phyloP scores from a whole-genome alignment of 441 rosid species.

The Biscutella laevigata region DNA sequence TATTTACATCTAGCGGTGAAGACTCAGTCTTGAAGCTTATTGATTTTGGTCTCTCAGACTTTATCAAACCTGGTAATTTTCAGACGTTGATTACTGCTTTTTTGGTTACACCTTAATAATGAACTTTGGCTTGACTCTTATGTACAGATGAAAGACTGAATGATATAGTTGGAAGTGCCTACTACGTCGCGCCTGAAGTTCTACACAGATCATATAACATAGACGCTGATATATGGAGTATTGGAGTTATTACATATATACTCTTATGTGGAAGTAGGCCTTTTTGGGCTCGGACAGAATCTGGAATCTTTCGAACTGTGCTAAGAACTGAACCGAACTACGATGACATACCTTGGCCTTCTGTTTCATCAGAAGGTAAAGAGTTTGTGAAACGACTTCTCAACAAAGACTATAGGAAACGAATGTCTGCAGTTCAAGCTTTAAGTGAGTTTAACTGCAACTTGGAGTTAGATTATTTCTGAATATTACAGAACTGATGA shows the following conservation, averaged over 20 bases:
- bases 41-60: constrained; percentile 93
- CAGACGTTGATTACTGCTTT: neutral
- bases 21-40: constrained; percentile 84
- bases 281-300: constrained; percentile 96
- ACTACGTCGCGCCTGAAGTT: constrained; percentile 97
- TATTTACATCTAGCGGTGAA: constrained; percentile 62
- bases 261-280: constrained; percentile 93
- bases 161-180: constrained; percentile 94
- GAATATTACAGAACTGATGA: neutral
- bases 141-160: constrained; percentile 74
- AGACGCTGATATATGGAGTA: constrained; percentile 95
- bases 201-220: constrained; percentile 80
- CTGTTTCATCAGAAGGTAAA: constrained; percentile 71
- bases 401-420: constrained; percentile 84
- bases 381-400: constrained; percentile 87
- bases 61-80: constrained; percentile 64
- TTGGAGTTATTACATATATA: constrained; percentile 83
- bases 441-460: constrained; percentile 50
- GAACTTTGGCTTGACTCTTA: neutral
- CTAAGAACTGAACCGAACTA: constrained; percentile 80
- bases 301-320: constrained; percentile 91
- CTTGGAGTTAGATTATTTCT: neutral
- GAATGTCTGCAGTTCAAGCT: constrained; percentile 94
- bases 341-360: constrained; percentile 87
- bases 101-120: neutral